Percentiles rank a stretch among this genome's conserved stretches.
These are phyloP conservation scores for Coemansia sp. DNA, from an alignment of 192 early-diverging fungal genomes.

Conservation along the genomic window DNA sequence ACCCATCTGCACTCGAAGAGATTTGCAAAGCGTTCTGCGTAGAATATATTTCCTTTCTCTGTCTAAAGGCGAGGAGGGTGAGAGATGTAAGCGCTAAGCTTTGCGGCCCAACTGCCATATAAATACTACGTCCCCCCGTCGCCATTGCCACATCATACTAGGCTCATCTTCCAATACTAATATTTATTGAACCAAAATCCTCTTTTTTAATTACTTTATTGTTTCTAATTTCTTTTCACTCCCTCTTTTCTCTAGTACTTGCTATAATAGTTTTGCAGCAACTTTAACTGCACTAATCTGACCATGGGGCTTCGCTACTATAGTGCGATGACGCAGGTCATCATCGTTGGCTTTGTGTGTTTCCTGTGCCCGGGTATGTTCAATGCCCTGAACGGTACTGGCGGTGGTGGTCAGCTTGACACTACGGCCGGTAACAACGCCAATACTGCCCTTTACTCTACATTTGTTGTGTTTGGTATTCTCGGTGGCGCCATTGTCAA, in stretches of 20 bases:
- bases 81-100: not conserved
- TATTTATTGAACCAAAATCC: not conserved
- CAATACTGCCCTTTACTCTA: slow-evolving; percentile 77
- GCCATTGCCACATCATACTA: not conserved
- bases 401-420: slow-evolving; percentile 69
- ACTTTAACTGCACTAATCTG: slow-evolving; percentile 10
- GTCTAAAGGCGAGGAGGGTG: not conserved
- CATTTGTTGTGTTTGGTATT: slow-evolving; percentile 79
- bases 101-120: not conserved
- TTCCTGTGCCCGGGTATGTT: slow-evolving; percentile 85
- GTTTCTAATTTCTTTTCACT: not conserved
- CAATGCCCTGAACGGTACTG: slow-evolving; percentile 70
- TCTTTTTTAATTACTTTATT: not conserved
- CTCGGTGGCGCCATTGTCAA: slow-evolving; percentile 80
- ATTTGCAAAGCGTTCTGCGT: not conserved
- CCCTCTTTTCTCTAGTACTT: not conserved
- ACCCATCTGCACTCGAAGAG: not conserved
- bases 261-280: slow-evolving; percentile 10
- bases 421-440: slow-evolving; percentile 69
- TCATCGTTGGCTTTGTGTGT: slow-evolving; percentile 72
- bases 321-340: slow-evolving; percentile 70
- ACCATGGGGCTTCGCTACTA: slow-evolving; percentile 48
- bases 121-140: not conserved
- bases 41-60: slow-evolving; percentile 1
- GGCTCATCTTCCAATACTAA: not conserved